Evolutionary conservation across 768 basidiomycete genomes (phyloP).

Genomic region (Tricholoma sp.): DNA sequence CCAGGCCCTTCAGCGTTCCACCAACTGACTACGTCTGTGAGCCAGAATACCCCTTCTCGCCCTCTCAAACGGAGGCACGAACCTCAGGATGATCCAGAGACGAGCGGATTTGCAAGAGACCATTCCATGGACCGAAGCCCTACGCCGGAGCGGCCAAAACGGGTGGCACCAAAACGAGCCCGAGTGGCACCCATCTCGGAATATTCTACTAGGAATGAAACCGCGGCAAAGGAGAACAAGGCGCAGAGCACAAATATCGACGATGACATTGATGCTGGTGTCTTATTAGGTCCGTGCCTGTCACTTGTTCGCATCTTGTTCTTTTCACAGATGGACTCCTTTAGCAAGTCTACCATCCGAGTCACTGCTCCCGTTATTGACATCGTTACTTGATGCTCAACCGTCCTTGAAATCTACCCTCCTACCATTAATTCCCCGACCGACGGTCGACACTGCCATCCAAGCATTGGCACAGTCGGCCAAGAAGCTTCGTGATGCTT

Average conservation of each 20-base stretch:
- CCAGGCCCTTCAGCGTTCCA: constrained; percentile 51
- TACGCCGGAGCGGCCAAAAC: constrained; percentile 74
- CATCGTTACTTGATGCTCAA: constrained; percentile 58
- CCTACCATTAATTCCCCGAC: constrained; percentile 78
- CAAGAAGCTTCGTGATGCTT: constrained; percentile 73
- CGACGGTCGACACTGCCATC: constrained; percentile 69
- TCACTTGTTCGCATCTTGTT: constrained; percentile 1
- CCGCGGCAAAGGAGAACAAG: constrained; percentile 46
- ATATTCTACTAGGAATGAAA: constrained; percentile 34
- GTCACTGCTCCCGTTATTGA: constrained; percentile 69
- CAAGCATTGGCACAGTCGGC: constrained; percentile 64
- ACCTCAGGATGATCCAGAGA: constrained; percentile 58
- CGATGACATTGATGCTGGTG: constrained; percentile 72
- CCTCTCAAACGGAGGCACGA: constrained; percentile 63
- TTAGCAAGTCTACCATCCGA: constrained; percentile 78
- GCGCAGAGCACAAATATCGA: constrained; percentile 32
- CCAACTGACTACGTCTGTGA: constrained; percentile 48
- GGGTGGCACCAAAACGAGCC: constrained; percentile 63
- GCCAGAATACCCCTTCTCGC: constrained; percentile 36
- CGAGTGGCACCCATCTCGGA: constrained; percentile 35
- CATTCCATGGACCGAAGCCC: constrained; percentile 83
- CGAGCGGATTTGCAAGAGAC: constrained; percentile 36
- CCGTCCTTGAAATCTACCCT: constrained; percentile 69
- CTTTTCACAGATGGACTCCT: constrained; percentile 13
- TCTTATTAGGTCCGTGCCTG: constrained; percentile 63